Base-by-base conservation (phyloP, 805 yeast genomes). In the Lipomyces oligophaga region DNA sequence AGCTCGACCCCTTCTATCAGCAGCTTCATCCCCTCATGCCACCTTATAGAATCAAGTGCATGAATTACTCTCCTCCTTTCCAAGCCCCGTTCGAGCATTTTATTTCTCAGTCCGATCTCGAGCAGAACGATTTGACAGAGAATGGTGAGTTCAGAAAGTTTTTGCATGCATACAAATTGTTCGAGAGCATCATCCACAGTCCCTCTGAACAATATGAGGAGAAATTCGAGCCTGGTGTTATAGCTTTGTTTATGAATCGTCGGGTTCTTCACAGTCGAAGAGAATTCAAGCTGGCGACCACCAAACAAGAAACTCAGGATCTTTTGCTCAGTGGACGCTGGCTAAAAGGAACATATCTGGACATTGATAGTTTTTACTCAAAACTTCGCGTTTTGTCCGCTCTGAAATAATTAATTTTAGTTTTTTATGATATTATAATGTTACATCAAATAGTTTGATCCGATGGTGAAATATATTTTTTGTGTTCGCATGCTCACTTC, bases 61-160 rank as follows among this genome's bases (percentile, higher is more conserved):
- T 83, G 16, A 82, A 81, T 60, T 84, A 83, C 63, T 79, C 90
- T 0, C 93, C 94, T 2, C 90, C 89, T 8, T 83, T 82, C 67
- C 94, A 84, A 60, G 90, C 85, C 0, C 90, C 90, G 1, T 77
- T 79, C 47, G 86, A 82, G 53, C 66, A 52, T 22, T 22, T 28
- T 34, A 38, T 49, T 21, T 34, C 49, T 3, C 28, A 25, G 8
- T 36, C 49, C 10, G 34, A 35, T n/a, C 69, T 72, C 28, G 70
- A 67, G 15, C 5, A 6, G 5, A 73, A 71, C 30, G 21, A 38
- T 28, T 20, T 39, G 19, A 25, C 48, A 20, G 19, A 33, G 18
- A 55, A 66, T 16, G 68, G 71, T 5, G 72, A 71, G 42, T 65
- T 67, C 34, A 57, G 47, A 18, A 38, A 72, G 7, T 77, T 80